phyloP scores from a whole-genome alignment of 805 yeast species.

The Yarrowia sp. region DNA sequence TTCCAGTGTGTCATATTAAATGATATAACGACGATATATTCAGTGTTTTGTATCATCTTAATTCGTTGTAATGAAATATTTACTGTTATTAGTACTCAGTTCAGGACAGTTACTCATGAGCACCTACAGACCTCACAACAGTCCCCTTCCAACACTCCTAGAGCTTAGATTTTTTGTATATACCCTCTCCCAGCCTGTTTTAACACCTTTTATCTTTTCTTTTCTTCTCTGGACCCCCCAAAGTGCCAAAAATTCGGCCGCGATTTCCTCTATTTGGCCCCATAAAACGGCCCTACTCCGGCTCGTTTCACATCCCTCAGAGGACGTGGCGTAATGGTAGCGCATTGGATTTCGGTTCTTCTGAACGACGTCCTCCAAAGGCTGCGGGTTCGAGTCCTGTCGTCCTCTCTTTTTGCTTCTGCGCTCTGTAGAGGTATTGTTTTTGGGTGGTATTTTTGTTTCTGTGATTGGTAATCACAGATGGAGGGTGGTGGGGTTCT shows the following conservation, averaged over 20 bases:
- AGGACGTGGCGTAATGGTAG: conserved; percentile 27
- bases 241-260: not conserved
- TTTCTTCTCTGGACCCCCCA: not conserved
- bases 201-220: too few species aligned
- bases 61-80: too few species aligned
- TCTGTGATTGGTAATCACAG: conserved; percentile 43
- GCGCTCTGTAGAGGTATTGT: too few species aligned
- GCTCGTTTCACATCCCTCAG: not conserved
- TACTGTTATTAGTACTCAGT: too few species aligned
- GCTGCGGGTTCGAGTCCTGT: conserved; percentile 27
- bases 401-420: conserved; percentile 11
- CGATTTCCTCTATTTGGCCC: not conserved
- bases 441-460: conserved; percentile 33
- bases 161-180: not conserved
- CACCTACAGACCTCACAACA: too few species aligned
- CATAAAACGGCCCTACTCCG: not conserved
- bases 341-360: conserved; percentile 26
- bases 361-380: conserved; percentile 26
- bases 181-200: too few species aligned
- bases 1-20: too few species aligned
- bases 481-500: not conserved
- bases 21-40: too few species aligned
- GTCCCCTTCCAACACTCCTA: too few species aligned
- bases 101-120: too few species aligned
- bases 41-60: too few species aligned